Evolutionary conservation across 192 early-diverging fungal species (phyloP).

Genomic region (Spizellomyces punctatus): DNA sequence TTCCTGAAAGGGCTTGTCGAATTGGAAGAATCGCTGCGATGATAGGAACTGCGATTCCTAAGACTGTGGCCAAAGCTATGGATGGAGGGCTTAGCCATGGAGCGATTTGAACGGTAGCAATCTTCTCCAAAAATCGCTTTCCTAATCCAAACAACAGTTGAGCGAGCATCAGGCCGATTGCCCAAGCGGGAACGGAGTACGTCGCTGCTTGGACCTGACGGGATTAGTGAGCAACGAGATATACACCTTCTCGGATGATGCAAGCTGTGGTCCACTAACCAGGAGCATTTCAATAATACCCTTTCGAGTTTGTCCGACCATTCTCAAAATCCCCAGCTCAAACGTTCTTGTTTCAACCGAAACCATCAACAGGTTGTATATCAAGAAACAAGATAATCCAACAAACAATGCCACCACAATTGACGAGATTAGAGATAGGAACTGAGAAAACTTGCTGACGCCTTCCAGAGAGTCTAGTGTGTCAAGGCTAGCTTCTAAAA

Average conservation of each 20-base stretch:
- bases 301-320: slow-evolving; percentile 35
- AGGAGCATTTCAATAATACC: slow-evolving; percentile 18
- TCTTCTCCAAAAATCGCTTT: slow-evolving; percentile 17
- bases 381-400: slow-evolving; percentile 37
- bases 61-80: slow-evolving; percentile 11
- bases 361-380: slow-evolving; percentile 42
- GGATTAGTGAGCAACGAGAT: background rate
- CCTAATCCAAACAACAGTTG: slow-evolving; percentile 18
- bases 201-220: slow-evolving; percentile 30
- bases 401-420: slow-evolving; percentile 32
- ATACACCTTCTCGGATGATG: background rate
- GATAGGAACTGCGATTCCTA: slow-evolving; percentile 28
- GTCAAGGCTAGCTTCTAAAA: background rate
- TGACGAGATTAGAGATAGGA: slow-evolving; percentile 33
- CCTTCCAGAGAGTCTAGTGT: slow-evolving; percentile 5
- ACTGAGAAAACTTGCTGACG: slow-evolving; percentile 27
- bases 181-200: slow-evolving; percentile 36
- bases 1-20: slow-evolving; percentile 20
- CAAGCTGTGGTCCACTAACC: background rate
- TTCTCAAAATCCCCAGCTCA: slow-evolving; percentile 38
- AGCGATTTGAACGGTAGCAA: slow-evolving; percentile 21
- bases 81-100: background rate
- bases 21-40: slow-evolving; percentile 32
- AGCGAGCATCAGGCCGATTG: slow-evolving; percentile 13
- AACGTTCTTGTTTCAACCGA: slow-evolving; percentile 38